Percentiles rank a stretch among this genome's conserved stretches.
phyloP scores from a whole-genome alignment of 179 eudicot genomes.

The Nepenthes alata region DNA sequence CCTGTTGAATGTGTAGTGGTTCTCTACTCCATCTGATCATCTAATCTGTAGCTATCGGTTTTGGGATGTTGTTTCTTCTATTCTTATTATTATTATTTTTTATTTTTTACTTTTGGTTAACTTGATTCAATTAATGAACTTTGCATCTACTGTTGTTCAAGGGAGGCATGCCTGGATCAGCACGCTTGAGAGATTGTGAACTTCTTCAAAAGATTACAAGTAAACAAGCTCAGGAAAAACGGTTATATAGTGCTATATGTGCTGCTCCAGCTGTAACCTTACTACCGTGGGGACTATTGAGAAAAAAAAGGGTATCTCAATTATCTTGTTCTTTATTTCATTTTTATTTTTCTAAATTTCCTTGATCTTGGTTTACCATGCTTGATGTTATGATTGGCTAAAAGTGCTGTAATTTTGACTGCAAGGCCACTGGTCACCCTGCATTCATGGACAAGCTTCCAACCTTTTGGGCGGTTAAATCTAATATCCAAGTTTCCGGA shows the following conservation, averaged over 20 bases:
- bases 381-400: constrained; percentile 4
- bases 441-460: constrained; percentile 83
- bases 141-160: constrained; percentile 6
- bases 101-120: no score
- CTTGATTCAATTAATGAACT: no score
- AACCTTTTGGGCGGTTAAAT: constrained; percentile 65
- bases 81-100: no score
- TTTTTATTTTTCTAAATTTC: constrained; percentile 1
- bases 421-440: constrained; percentile 85
- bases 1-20: no score
- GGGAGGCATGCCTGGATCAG: constrained; percentile 99
- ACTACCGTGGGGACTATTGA: constrained; percentile 89
- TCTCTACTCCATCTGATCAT: no score
- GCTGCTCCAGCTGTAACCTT: constrained; percentile 98
- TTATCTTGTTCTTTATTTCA: constrained; percentile 5
- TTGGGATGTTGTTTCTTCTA: no score
- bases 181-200: constrained; percentile 72
- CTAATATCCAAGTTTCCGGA: constrained; percentile 67
- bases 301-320: constrained; percentile 48
- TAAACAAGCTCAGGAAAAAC: constrained; percentile 75
- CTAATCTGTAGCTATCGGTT: no score
- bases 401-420: constrained; percentile 14
- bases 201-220: constrained; percentile 53
- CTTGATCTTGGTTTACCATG: not conserved
- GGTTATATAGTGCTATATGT: constrained; percentile 80